phyloP scores from a whole-genome alignment of 2,329 filamentous ascomycete species.

The Oidium heveae region DNA sequence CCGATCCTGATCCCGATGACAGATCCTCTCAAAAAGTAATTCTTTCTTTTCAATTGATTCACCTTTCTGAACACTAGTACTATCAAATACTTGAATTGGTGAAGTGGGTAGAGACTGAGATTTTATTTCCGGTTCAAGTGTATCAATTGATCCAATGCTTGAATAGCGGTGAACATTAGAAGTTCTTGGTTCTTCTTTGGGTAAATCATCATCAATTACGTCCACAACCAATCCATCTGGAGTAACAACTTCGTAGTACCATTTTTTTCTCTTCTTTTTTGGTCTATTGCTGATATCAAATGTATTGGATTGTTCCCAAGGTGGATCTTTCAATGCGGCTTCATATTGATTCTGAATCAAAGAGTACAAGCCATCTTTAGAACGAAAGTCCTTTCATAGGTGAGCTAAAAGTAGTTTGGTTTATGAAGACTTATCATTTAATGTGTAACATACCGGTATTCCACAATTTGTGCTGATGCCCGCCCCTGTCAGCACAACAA shows the following conservation, averaged over 20 bases:
- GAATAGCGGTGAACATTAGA: not conserved
- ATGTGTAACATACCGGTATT: constrained; percentile 31
- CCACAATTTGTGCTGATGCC: constrained; percentile 55
- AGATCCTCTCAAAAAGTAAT: not conserved
- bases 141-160: constrained; percentile 1
- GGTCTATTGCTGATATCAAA: constrained; percentile 14
- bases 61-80: constrained; percentile 4
- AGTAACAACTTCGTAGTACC: constrained; percentile 12
- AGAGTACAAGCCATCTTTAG: constrained; percentile 46
- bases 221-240: constrained; percentile 10
- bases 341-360: constrained; percentile 45
- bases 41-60: constrained; percentile 2
- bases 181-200: constrained; percentile 2
- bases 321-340: constrained; percentile 19
- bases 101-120: constrained; percentile 2
- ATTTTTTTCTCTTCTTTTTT: constrained; percentile 12
- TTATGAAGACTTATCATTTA: constrained; percentile 11
- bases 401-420: constrained; percentile 1
- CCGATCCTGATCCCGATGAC: not conserved
- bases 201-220: constrained; percentile 8
- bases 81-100: constrained; percentile 1
- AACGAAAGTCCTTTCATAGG: constrained; percentile 37
- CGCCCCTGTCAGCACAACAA: constrained; percentile 47
- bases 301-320: constrained; percentile 11
- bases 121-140: not conserved